These are phyloP conservation scores for Inga oerstediana DNA, from an alignment of 306 rosid genomes.

Conservation along the genomic window DNA sequence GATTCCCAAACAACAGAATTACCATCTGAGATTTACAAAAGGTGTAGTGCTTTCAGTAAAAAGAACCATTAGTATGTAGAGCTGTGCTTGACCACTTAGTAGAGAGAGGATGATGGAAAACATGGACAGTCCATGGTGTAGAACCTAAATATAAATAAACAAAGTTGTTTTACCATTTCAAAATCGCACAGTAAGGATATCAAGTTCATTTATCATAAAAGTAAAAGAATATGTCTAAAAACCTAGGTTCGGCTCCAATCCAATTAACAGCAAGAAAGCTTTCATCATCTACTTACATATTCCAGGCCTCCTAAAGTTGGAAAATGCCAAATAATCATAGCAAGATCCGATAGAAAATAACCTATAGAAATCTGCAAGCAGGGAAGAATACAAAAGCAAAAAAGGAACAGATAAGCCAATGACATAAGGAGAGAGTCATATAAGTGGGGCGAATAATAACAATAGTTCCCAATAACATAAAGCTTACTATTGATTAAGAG, in stretches of 20 bases:
- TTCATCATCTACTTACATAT: slow-evolving; percentile 68
- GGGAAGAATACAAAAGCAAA: slow-evolving; percentile 9
- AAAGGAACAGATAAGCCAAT: slow-evolving; percentile 30
- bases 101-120: slow-evolving; percentile 74
- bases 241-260: background rate
- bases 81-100: slow-evolving; percentile 76
- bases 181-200: slow-evolving; percentile 16
- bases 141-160: slow-evolving; percentile 52
- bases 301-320: slow-evolving; percentile 91
- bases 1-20: slow-evolving; percentile 31
- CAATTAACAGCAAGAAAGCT: slow-evolving; percentile 17
- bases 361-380: slow-evolving; percentile 78
- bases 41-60: slow-evolving; percentile 92
- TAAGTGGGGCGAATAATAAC: background rate
- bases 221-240: background rate
- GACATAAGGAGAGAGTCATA: background rate
- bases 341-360: slow-evolving; percentile 83
- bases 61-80: slow-evolving; percentile 89
- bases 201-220: slow-evolving; percentile 27
- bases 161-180: slow-evolving; percentile 31
- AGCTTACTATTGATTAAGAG: background rate
- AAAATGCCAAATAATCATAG: slow-evolving; percentile 76
- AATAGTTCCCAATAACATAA: slow-evolving; percentile 9
- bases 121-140: slow-evolving; percentile 86
- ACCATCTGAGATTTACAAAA: slow-evolving; percentile 92